phyloP scores from a whole-genome alignment of 2,329 filamentous ascomycete genomes.

The Fusarium caatingaense region DNA sequence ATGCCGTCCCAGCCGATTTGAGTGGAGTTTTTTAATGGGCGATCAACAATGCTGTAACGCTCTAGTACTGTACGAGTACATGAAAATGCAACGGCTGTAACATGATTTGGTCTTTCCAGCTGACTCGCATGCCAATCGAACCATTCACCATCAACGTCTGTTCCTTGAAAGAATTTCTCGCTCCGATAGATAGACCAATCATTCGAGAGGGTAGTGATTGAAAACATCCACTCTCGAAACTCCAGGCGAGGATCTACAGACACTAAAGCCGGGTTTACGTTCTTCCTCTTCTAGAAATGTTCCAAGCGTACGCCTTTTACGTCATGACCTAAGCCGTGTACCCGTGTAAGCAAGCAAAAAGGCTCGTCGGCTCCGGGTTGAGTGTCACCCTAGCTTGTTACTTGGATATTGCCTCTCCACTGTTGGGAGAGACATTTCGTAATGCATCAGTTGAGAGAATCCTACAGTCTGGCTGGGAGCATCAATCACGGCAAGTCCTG shows the following conservation, averaged over 20 bases:
- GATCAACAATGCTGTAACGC: constrained; percentile 13
- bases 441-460: neutral
- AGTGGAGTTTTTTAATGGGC: constrained; percentile 27
- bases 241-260: constrained; percentile 9
- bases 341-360: neutral
- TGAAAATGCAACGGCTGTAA: neutral
- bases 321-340: constrained; percentile 9
- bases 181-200: neutral
- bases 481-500: neutral
- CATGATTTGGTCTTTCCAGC: constrained; percentile 6
- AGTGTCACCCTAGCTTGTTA: constrained; percentile 3
- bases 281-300: constrained; percentile 35
- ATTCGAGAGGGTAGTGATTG: too few relatives aligned
- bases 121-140: constrained; percentile 21
- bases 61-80: too few relatives aligned
- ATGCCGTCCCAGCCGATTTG: constrained; percentile 35
- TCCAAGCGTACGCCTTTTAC: constrained; percentile 26
- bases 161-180: constrained; percentile 5
- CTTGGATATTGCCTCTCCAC: constrained; percentile 2
- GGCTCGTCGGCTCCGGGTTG: neutral
- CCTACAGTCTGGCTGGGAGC: neutral
- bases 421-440: neutral
- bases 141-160: neutral
- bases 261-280: constrained; percentile 16
- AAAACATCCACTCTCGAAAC: neutral